Evolutionary conservation across 495 filamentous ascomycete species (phyloP), one percentile per base, ranked within the genome.

Genomic region (Talaromyces thailandensis): DNA sequence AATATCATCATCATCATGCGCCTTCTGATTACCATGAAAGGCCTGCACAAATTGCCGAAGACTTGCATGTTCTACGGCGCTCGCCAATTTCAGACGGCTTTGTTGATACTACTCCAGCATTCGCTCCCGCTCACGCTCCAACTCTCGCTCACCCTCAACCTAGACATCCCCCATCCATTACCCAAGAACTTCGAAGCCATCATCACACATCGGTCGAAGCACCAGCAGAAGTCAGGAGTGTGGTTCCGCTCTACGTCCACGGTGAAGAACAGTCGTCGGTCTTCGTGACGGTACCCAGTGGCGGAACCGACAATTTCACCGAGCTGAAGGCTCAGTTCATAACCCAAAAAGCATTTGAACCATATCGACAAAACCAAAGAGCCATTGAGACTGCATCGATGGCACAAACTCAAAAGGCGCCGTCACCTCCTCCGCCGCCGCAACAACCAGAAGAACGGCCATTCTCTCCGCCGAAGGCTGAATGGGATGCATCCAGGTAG

Each of bases 401-500:
- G 11, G 60, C 48, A 29, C 40, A 29, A 58, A 4, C 40, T 18
- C 26, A n/a, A 62, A 28, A 24, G 29, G 51, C 26, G 58, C 40
- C 51, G 5, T 70, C 69, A 29, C 73, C 77, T 63, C 70, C 75
- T 43, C 18, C 53, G 23, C 73, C 75, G 16, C 69, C 73, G 31
- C 75, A 73, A 11, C 79, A 76, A 55, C 67, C 72, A 4, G 68
- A 79, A 55, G 76, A 79, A 45, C 70, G 75, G 52, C 60, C 64
- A 11, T 82, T 79, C 57, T 76, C 81, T 52, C 76, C 83, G 4
- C 84, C 83, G n/a, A 73, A 73, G 58, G 70, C 79, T 58, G 77
- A 86, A 66, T 91, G 88, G 88, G 85, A 91, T 73, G 83, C 88
- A 8, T 81, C 83, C 64, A 75, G 77, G 87, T 88, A 75, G 67